Conservation (phyloP, 768 basidiomycete genomes). For the Collybia nuda region DNA sequence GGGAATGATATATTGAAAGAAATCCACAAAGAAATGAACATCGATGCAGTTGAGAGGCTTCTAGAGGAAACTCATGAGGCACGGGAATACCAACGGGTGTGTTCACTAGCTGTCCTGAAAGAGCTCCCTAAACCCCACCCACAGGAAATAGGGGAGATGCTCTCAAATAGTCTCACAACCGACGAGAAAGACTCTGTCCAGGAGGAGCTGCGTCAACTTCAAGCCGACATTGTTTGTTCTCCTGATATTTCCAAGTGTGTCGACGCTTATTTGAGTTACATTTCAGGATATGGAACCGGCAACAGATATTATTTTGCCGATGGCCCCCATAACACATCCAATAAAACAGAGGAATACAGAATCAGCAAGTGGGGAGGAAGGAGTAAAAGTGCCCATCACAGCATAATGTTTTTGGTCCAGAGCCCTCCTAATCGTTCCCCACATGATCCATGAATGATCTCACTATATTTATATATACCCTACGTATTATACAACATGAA, state of each 20-base stretch:
- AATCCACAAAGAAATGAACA: conserved; percentile 90
- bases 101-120: neutral
- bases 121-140: neutral
- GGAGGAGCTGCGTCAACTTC: conserved; percentile 70
- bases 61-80: conserved; percentile 94
- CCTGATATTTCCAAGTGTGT: neutral
- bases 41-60: conserved; percentile 91
- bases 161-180: conserved; percentile 75
- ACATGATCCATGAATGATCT: neutral
- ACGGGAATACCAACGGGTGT: conserved; percentile 84
- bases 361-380: conserved; percentile 6
- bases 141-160: conserved; percentile 90
- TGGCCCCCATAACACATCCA: conserved; percentile 40
- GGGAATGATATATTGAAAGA: conserved; percentile 93
- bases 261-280: conserved; percentile 20
- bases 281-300: conserved; percentile 24
- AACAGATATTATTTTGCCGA: conserved; percentile 45
- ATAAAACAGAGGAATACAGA: neutral
- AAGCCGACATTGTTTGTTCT: conserved; percentile 57
- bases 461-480: conserved; percentile 7
- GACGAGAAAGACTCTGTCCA: conserved; percentile 97
- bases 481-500: conserved; percentile 6
- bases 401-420: conserved; percentile 17
- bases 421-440: too few relatives aligned
- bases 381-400: conserved; percentile 30